Conservation (phyloP, 306 rosid genomes). For the Biancaea sappan region DNA sequence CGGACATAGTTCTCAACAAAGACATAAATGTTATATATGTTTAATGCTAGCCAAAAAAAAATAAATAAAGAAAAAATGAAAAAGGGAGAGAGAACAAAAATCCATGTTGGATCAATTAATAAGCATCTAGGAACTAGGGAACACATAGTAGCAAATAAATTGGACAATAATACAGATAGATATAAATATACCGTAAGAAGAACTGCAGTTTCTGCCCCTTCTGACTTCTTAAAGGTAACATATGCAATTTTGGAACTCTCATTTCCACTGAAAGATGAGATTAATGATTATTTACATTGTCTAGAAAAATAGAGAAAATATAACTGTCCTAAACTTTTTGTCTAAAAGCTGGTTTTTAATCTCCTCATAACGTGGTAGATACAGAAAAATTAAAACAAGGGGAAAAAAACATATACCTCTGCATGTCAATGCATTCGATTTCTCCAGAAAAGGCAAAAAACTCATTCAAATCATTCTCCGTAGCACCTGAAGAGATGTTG, state of each 20-base stretch:
- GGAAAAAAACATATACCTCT: slow-evolving; percentile 31
- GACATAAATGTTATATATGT: not conserved
- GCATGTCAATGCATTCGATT: slow-evolving; percentile 51
- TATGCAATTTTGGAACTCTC: slow-evolving; percentile 54
- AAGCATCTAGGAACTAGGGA: not conserved
- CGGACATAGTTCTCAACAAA: not conserved
- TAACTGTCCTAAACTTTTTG: not conserved
- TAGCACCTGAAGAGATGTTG: slow-evolving; percentile 53
- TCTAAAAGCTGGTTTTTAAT: not conserved
- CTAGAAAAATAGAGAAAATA: not conserved
- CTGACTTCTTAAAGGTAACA: slow-evolving; percentile 63
- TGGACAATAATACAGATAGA: not conserved
- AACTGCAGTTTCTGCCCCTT: slow-evolving; percentile 68
- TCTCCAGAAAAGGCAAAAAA: slow-evolving; percentile 69
- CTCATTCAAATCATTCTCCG: slow-evolving; percentile 57
- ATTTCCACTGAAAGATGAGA: slow-evolving; percentile 39
- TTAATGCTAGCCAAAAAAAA: not conserved
- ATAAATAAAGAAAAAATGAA: too few relatives aligned
- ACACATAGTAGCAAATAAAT: slow-evolving; percentile 6
- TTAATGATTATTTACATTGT: not conserved
- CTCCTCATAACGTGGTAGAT: not conserved
- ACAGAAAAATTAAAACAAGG: not conserved
- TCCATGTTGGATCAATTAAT: slow-evolving; percentile 1
- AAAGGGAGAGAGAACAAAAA: too few relatives aligned
- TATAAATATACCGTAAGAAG: slow-evolving; percentile 64